Percentiles rank a stretch among this genome's conserved stretches.
Conservation (phyloP, 108 stramenopile species). For the Cyclostephanos tholiformis region DNA sequence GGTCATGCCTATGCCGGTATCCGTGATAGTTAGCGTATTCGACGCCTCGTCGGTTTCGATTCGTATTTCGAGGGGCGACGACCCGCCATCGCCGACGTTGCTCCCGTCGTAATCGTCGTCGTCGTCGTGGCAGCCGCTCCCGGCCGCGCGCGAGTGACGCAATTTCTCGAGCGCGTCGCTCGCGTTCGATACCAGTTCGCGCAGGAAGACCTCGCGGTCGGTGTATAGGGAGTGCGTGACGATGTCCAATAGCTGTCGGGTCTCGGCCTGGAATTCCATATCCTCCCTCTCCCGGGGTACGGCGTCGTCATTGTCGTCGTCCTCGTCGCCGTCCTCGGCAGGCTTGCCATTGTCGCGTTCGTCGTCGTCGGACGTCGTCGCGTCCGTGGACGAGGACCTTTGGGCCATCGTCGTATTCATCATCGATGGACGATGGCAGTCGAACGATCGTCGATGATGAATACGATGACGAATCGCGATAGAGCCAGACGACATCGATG, state of each 20-base stretch:
- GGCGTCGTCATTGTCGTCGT: constrained; percentile 10
- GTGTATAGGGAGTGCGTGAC: constrained; percentile 99
- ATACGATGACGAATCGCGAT: background rate
- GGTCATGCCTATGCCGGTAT: constrained; percentile 97
- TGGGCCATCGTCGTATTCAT: no score
- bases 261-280: constrained; percentile 94
- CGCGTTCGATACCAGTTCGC: constrained; percentile 97
- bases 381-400: no score
- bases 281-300: constrained; percentile 31
- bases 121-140: constrained; percentile 4
- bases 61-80: constrained; percentile 73
- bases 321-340: background rate
- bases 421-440: no score
- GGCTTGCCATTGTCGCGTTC: background rate
- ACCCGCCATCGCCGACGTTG: background rate
- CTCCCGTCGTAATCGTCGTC: background rate
- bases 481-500: background rate
- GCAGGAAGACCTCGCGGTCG: constrained; percentile 97
- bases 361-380: no score
- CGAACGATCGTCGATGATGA: background rate
- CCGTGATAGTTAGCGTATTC: constrained; percentile 90
- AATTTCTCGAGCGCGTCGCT: constrained; percentile 97
- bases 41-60: constrained; percentile 86
- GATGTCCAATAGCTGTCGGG: constrained; percentile 83
- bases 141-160: constrained; percentile 82